These are phyloP conservation scores for Melastoma candidum DNA, from an alignment of 441 rosid genomes.

Conservation along the genomic window DNA sequence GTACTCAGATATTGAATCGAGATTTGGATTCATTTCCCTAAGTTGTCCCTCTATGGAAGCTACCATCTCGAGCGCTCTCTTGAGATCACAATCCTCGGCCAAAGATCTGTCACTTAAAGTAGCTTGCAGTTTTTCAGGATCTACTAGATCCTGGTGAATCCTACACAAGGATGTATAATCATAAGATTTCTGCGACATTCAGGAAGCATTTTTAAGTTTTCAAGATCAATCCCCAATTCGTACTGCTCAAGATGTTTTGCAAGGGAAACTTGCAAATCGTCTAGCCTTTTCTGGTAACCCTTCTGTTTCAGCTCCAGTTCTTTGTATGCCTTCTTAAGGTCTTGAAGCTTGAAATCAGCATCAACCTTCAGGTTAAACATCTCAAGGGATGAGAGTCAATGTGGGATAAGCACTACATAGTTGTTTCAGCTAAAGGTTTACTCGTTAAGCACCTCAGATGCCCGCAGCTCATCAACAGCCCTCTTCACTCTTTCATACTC, in stretches of 20 bases:
- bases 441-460: slow-evolving; percentile 58
- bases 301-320: slow-evolving; percentile 81
- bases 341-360: slow-evolving; percentile 70
- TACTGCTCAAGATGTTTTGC: slow-evolving; percentile 85
- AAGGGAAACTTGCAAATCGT: slow-evolving; percentile 63
- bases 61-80: slow-evolving; percentile 70
- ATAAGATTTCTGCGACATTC: too few relatives aligned
- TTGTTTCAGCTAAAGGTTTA: background rate
- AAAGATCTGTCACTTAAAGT: slow-evolving; percentile 50
- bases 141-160: slow-evolving; percentile 86
- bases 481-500: slow-evolving; percentile 65
- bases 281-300: slow-evolving; percentile 73
- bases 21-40: slow-evolving; percentile 93
- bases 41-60: slow-evolving; percentile 77
- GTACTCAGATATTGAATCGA: slow-evolving; percentile 93
- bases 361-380: slow-evolving; percentile 50
- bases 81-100: slow-evolving; percentile 47
- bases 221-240: slow-evolving; percentile 8
- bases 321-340: slow-evolving; percentile 56
- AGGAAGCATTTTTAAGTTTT: too few relatives aligned
- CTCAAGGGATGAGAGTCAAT: slow-evolving; percentile 1
- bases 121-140: slow-evolving; percentile 80
- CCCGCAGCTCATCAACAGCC: slow-evolving; percentile 68
- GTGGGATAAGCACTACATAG: background rate
- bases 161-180: slow-evolving; percentile 25